Evolutionary conservation across 2,329 filamentous ascomycete genomes (phyloP), one percentile per base, ranked within the genome.

Genomic region (Sclerotiophoma versabilis): DNA sequence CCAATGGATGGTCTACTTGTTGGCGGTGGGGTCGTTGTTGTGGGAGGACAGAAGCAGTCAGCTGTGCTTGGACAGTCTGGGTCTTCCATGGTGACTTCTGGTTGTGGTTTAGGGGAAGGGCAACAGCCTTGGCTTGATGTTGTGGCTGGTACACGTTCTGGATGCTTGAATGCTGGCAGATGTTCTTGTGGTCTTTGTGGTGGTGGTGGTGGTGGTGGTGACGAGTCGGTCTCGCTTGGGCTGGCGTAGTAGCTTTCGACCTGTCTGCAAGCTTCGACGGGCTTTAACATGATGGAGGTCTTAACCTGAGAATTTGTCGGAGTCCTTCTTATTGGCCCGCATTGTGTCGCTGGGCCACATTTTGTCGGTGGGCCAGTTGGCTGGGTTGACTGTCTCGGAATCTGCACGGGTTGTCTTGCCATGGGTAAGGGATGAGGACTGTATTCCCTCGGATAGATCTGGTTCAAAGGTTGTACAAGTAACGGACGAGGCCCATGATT

Each of bases 11-110:
- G 23, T 9, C 11, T 36, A 5, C 11, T n/a, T 2, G 49, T 50
- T n/a, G 32, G 52, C 17, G 32, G 32, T 8, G 49, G 5, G 23
- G 49, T n/a, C 30, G 36, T 27, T n/a, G 44, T 22, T 19, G 49
- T 34, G 4, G 59, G 58, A 42, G 66, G 43, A 41, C 63, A 66
- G 47, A 68, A 67, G 39, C 65, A 68, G 41, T 59, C 60, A 12
- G 50, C 22, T 7, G 62, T 58, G 25, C 39, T 62, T 5, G 56
- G 60, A 36, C 63, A 68, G 14, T 50, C 56, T 38, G 54, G 37
- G 1, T 50, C 51, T 5, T 65, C 57, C 12, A 23, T 37, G n/a
- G 23, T 32, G 6, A 26, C 41, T 5, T 49, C 45, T 49, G 22
- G 14, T 25, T 39, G 51, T n/a, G 27, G 23, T 17, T 27, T 45